phyloP scores from a whole-genome alignment of 2,329 filamentous ascomycete species.

The Coleophoma crateriformis region DNA sequence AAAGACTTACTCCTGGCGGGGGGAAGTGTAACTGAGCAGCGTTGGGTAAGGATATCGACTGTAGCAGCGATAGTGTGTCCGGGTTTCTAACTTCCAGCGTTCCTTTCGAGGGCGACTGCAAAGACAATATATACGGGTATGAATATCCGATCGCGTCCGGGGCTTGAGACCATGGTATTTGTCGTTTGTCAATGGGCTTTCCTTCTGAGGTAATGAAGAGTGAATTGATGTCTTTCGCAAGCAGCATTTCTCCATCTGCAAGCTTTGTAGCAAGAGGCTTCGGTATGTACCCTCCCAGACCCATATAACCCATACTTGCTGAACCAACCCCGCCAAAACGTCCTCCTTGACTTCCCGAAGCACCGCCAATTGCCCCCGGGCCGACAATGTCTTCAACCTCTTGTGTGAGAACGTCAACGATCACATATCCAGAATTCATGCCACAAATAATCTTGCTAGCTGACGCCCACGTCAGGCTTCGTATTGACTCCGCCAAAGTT shows the following conservation, averaged over 20 bases:
- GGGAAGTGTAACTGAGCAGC: conserved; percentile 86
- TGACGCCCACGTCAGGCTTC: conserved; percentile 85
- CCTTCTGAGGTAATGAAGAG: conserved; percentile 84
- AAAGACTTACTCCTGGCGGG: conserved; percentile 87
- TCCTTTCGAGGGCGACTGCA: conserved; percentile 80
- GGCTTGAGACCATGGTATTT: conserved; percentile 86
- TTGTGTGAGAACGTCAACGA: conserved; percentile 77
- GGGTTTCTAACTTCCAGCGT: conserved; percentile 88
- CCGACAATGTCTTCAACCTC: conserved; percentile 74
- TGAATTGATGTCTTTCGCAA: conserved; percentile 98
- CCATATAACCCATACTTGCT: conserved; percentile 94
- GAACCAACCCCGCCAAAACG: conserved; percentile 80
- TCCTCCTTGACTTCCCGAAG: conserved; percentile 42
- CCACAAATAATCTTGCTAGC: conserved; percentile 84
- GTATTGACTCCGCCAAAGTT: conserved; percentile 74
- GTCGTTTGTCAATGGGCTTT: conserved; percentile 73
- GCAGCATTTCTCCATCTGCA: conserved; percentile 74
- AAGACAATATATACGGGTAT: conserved; percentile 87
- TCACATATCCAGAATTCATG: conserved; percentile 84
- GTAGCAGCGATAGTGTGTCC: conserved; percentile 82
- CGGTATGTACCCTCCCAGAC: conserved; percentile 84
- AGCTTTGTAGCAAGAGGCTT: conserved; percentile 83
- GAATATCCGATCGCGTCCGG: conserved; percentile 93
- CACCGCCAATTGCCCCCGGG: conserved; percentile 64
- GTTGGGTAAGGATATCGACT: conserved; percentile 75